phyloP scores from a whole-genome alignment of 148 eudicot genomes.

The Linanthus parryae region DNA sequence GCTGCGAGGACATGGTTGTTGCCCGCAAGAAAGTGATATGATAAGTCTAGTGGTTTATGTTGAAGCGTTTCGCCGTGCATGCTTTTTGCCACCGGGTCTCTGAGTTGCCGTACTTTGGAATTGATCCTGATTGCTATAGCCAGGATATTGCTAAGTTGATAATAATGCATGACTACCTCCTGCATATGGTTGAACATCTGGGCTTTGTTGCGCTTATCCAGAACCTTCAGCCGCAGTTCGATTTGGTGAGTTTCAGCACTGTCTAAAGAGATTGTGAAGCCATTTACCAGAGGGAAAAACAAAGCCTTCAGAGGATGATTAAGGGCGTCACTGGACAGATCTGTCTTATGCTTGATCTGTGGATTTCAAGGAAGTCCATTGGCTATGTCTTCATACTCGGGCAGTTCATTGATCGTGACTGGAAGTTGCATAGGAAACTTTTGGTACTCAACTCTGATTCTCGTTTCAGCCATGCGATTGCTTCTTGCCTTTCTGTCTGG shows the following conservation, averaged over 20 bases:
- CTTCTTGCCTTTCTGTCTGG: slow-evolving; percentile 9
- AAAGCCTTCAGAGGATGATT: slow-evolving; percentile 8
- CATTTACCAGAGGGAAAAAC: slow-evolving; percentile 8
- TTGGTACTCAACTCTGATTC: slow-evolving; percentile 5
- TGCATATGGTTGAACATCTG: slow-evolving; percentile 68
- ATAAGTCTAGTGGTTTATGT: too few species aligned
- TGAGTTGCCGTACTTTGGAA: slow-evolving; percentile 38
- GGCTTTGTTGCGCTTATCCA: slow-evolving; percentile 55
- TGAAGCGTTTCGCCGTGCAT: too few species aligned
- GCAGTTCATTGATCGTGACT: slow-evolving; percentile 11
- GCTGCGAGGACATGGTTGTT: too few species aligned
- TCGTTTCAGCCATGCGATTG: slow-evolving; percentile 8
- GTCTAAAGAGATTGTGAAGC: slow-evolving; percentile 53
- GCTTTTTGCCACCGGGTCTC: slow-evolving; percentile 23
- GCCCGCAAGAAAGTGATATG: too few species aligned
- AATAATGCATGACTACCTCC: slow-evolving; percentile 68
- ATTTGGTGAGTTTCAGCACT: slow-evolving; percentile 53
- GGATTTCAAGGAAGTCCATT: slow-evolving; percentile 8
- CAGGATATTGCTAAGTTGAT: slow-evolving; percentile 71
- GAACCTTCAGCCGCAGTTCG: slow-evolving; percentile 56
- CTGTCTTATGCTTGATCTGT: slow-evolving; percentile 10
- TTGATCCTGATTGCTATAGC: slow-evolving; percentile 57
- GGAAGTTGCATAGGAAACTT: slow-evolving; percentile 8
- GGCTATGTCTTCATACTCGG: slow-evolving; percentile 7
- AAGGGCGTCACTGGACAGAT: slow-evolving; percentile 6